phyloP scores from a whole-genome alignment of 1,284 basidiomycete species.

The Cutaneotrichosporon spelunceum region DNA sequence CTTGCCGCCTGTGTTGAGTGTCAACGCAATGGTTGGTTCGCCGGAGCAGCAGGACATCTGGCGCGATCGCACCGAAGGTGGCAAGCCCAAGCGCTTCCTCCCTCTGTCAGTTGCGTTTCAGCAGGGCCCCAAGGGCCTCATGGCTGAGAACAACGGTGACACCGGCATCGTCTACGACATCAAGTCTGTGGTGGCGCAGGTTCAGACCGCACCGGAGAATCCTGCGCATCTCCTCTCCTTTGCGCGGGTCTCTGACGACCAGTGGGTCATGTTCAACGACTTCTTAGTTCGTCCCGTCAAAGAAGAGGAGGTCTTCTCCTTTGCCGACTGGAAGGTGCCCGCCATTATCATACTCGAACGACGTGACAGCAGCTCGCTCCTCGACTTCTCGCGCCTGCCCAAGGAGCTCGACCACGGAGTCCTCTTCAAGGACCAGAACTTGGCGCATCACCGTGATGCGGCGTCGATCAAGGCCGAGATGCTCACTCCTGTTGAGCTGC shows the following conservation, averaged over 20 bases:
- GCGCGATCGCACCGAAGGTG: slow-evolving; percentile 58
- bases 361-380: slow-evolving; percentile 58
- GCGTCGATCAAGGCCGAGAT: slow-evolving; percentile 70
- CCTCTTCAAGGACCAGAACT: slow-evolving; percentile 79
- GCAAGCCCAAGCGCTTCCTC: slow-evolving; percentile 36
- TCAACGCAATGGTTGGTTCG: slow-evolving; percentile 79
- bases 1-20: slow-evolving; percentile 78
- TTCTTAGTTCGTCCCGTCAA: slow-evolving; percentile 82
- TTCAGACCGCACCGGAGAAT: slow-evolving; percentile 66
- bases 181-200: slow-evolving; percentile 69
- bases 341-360: slow-evolving; percentile 84
- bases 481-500: slow-evolving; percentile 91
- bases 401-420: slow-evolving; percentile 69
- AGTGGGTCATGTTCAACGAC: slow-evolving; percentile 97
- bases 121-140: slow-evolving; percentile 47
- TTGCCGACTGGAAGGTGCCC: slow-evolving; percentile 95
- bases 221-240: slow-evolving; percentile 86
- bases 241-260: slow-evolving; percentile 56
- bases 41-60: slow-evolving; percentile 74
- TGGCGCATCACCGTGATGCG: slow-evolving; percentile 76
- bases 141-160: slow-evolving; percentile 56
- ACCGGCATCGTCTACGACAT: slow-evolving; percentile 64
- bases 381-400: slow-evolving; percentile 68
- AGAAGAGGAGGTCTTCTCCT: slow-evolving; percentile 81
- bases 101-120: slow-evolving; percentile 49